phyloP scores from a whole-genome alignment of 768 basidiomycete genomes.

The Peribolospora baueri region DNA sequence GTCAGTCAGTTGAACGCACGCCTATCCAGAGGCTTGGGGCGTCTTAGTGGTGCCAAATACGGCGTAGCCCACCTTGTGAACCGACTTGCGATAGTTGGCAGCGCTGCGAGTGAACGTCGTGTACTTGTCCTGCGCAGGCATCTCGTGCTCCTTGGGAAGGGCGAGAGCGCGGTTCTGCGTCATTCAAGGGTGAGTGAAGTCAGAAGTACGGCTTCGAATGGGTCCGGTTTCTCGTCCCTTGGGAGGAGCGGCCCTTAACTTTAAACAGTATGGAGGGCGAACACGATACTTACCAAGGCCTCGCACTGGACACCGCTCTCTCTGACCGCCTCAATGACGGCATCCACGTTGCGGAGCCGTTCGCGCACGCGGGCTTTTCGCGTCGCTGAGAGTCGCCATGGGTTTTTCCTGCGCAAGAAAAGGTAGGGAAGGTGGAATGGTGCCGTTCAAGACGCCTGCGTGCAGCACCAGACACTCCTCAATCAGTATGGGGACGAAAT shows the following conservation, averaged over 20 bases:
- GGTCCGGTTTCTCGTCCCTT: too few species aligned
- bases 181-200: neutral
- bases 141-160: constrained; percentile 79
- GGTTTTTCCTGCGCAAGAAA: constrained; percentile 47
- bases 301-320: constrained; percentile 54
- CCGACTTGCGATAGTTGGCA: constrained; percentile 64
- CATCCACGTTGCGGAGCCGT: constrained; percentile 75
- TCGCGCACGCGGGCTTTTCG: constrained; percentile 77
- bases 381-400: constrained; percentile 74
- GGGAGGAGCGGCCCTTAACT: neutral
- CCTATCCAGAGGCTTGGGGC: too few species aligned
- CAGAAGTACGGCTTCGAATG: neutral
- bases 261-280: neutral
- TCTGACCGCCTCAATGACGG: constrained; percentile 68
- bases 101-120: constrained; percentile 41
- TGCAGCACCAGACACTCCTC: neutral
- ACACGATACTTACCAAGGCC: constrained; percentile 37
- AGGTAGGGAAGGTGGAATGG: neutral
- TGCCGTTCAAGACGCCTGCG: neutral
- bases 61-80: constrained; percentile 58
- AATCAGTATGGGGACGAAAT: neutral
- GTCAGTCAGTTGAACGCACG: too few species aligned
- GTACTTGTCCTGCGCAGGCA: constrained; percentile 83
- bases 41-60: constrained; percentile 42
- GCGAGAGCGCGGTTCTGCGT: constrained; percentile 43